phyloP scores from a whole-genome alignment of 2,329 filamentous ascomycete genomes.

The Colletotrichum camelliae region DNA sequence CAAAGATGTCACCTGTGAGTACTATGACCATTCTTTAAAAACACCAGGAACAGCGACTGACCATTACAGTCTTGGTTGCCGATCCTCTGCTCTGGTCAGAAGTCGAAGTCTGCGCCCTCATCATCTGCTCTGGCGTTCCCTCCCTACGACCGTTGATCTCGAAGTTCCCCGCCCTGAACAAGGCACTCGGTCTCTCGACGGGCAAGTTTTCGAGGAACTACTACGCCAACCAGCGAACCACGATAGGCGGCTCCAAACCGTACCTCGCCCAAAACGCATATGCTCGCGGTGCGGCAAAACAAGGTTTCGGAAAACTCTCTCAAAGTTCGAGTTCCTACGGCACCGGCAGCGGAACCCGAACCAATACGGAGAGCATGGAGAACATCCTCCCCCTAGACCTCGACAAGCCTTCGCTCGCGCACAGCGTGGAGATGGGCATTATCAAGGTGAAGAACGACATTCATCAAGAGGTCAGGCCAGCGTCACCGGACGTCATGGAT shows the following conservation, averaged over 20 bases:
- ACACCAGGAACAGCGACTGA: not conserved
- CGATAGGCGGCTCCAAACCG: slow-evolving; percentile 11
- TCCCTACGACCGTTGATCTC: slow-evolving; percentile 33
- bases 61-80: slow-evolving; percentile 26
- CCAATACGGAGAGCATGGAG: slow-evolving; percentile 11
- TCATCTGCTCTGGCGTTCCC: slow-evolving; percentile 37
- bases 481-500: slow-evolving; percentile 8
- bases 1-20: slow-evolving; percentile 29
- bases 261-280: slow-evolving; percentile 6
- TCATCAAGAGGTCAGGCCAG: not conserved
- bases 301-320: not conserved
- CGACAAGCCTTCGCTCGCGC: not conserved
- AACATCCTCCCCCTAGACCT: slow-evolving; percentile 11
- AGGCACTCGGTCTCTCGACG: slow-evolving; percentile 31
- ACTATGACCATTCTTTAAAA: not conserved
- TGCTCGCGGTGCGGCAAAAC: not conserved
- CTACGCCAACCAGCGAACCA: slow-evolving; percentile 13
- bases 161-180: slow-evolving; percentile 33
- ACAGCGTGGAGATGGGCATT: slow-evolving; percentile 19
- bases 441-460: slow-evolving; percentile 11
- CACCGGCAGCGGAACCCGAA: not conserved
- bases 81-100: slow-evolving; percentile 35
- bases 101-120: slow-evolving; percentile 34
- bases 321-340: slow-evolving; percentile 7
- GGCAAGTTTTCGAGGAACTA: slow-evolving; percentile 13